Conservation (phyloP, 768 basidiomycete genomes). For the Podaxis sp. region DNA sequence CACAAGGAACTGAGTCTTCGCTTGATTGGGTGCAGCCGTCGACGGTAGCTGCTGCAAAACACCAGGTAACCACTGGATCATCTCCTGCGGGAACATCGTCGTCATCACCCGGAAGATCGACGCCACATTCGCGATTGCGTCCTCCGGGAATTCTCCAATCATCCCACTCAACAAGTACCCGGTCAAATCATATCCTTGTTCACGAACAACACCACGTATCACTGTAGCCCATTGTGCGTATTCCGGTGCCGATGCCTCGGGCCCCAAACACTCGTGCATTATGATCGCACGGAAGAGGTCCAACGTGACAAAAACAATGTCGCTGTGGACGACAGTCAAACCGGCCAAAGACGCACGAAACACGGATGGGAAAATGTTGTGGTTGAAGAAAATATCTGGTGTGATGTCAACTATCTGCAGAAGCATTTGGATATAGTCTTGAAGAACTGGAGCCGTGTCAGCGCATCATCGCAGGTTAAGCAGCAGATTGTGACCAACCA, state of each 20-base stretch:
- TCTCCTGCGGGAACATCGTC: constrained; percentile 61
- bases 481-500: constrained; percentile 48
- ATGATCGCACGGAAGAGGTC: constrained; percentile 78
- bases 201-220: constrained; percentile 60
- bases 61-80: constrained; percentile 70
- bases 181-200: constrained; percentile 72
- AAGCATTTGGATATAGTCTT: constrained; percentile 88
- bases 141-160: constrained; percentile 87
- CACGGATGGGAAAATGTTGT: constrained; percentile 71
- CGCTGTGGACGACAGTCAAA: constrained; percentile 79
- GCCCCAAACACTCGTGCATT: constrained; percentile 63
- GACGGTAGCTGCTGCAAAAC: constrained; percentile 71
- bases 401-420: constrained; percentile 62
- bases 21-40: constrained; percentile 54
- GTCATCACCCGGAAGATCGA: constrained; percentile 74
- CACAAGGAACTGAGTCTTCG: constrained; percentile 68
- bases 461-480: neutral
- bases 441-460: constrained; percentile 61
- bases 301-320: constrained; percentile 78
- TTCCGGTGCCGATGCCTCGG: constrained; percentile 32
- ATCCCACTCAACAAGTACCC: constrained; percentile 73
- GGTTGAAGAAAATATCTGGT: constrained; percentile 79
- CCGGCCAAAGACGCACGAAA: constrained; percentile 76
- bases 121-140: constrained; percentile 68
- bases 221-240: constrained; percentile 59